Evolutionary conservation across 2,329 filamentous ascomycete species (phyloP).

Genomic region (Epichloe gansuensis): DNA sequence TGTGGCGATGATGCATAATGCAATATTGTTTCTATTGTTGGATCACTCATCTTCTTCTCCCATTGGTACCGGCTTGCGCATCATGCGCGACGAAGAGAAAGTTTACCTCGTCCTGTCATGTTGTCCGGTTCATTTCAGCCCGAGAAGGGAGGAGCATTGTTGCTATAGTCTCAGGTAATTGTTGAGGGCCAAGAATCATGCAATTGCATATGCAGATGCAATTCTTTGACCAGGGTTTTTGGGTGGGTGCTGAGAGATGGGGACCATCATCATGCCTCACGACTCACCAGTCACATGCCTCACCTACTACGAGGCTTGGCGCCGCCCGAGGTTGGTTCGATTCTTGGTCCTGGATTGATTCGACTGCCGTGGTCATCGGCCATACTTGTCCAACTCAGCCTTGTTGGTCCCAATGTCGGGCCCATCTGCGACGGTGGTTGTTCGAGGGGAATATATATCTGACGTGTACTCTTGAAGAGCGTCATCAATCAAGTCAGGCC

Average conservation of each 20-base stretch:
- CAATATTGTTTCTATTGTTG: conserved; percentile 1
- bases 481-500: neutral
- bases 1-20: neutral
- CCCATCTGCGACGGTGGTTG: neutral
- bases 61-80: too few species aligned
- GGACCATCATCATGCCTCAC: too few species aligned
- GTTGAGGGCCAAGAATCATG: neutral
- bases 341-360: neutral
- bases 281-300: neutral
- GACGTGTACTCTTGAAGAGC: neutral
- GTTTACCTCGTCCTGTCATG: neutral
- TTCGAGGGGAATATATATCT: neutral
- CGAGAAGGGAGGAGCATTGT: too few species aligned
- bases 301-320: neutral
- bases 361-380: neutral
- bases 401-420: neutral
- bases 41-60: neutral
- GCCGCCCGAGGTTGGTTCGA: neutral
- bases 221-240: neutral
- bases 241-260: neutral
- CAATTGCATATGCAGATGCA: neutral
- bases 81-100: too few species aligned
- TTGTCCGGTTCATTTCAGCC: neutral
- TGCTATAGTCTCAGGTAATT: neutral
- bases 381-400: neutral